Base-by-base conservation (phyloP, 2,329 filamentous ascomycete genomes). In the Paraphaeosphaeria minitans region DNA sequence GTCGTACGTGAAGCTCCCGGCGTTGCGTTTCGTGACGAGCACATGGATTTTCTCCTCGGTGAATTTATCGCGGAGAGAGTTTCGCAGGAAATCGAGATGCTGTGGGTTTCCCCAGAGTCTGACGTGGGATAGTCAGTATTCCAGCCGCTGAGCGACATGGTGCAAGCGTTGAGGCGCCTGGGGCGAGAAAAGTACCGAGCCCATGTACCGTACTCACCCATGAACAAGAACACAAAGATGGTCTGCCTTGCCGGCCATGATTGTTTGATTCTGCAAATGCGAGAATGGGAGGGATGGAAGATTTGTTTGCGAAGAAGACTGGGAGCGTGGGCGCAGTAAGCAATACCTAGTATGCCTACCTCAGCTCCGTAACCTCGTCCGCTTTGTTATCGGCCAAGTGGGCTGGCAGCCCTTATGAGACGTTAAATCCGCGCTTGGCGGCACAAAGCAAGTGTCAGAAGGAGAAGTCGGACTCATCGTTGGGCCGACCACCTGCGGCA, bases 201-300 rank as follows among this genome's bases (percentile, higher is more conserved):
- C 35, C 24, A 19, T n/a, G 39, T 12, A 67, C 85, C 12, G 39
- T 12, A 67, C 85, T 75, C 84, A 90, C 88, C 79, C 91, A 73
- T 94, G 91, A 53, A 93, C 87, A 46, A 94, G 82, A 43, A 94
- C 89, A 69, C 88, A 90, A 61, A 94, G 85, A 75, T 93, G 91
- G 64, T 89, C 83, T 49, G 88, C 66, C 60, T 65, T 66, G 35
- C 29, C 53, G 53, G 63, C 62, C 71, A 68, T 69, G 50, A 53
- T 42, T 42, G 6, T 16, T n/a, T 22, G 21, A 14, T 16, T 37
- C 3, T 55, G 45, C 21, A n/a, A 39, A 13, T 47, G 24, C 24
- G 27, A 35, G n/a, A 55, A 19, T 19, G n/a, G 8, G 24, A 51
- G 21, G 14, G 22, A 31, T 45, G 24, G 22, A n/a, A 21, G 33